phyloP scores from a whole-genome alignment of 148 eudicot species.

The Nyssa sinensis region DNA sequence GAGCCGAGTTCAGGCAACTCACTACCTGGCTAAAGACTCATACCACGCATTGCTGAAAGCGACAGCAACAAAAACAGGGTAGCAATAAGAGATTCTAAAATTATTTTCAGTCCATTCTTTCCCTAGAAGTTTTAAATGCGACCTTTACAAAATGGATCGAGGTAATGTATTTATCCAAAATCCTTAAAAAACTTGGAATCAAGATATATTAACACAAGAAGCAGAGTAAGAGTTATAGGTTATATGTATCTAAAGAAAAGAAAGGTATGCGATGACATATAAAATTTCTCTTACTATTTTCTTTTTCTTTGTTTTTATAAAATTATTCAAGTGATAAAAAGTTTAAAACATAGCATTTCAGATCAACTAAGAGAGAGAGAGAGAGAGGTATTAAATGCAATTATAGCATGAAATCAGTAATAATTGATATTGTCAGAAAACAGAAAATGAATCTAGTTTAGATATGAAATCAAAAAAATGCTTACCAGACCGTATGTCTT shows the following conservation, averaged over 20 bases:
- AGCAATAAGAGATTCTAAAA: no score
- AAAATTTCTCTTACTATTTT: neutral
- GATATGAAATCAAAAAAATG: neutral
- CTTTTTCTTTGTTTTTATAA: neutral
- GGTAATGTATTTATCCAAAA: no score
- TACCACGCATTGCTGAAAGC: neutral
- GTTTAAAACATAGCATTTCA: neutral
- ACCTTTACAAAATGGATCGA: neutral
- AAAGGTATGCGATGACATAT: neutral
- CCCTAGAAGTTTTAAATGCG: neutral
- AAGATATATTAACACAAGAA: neutral
- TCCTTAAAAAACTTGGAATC: no score
- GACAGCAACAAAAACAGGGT: no score
- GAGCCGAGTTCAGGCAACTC: no score
- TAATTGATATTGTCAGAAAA: constrained; percentile 2
- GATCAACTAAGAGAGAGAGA: neutral
- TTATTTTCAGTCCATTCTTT: neutral
- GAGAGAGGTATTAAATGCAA: neutral
- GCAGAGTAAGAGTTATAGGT: neutral
- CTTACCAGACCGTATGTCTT: constrained; percentile 94
- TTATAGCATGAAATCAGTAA: neutral
- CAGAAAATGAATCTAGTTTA: constrained; percentile 2
- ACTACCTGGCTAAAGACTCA: no score
- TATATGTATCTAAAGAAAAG: neutral
- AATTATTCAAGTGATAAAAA: neutral